phyloP scores from a whole-genome alignment of 2,329 filamentous ascomycete genomes.

The Rhynchosporium graminicola region DNA sequence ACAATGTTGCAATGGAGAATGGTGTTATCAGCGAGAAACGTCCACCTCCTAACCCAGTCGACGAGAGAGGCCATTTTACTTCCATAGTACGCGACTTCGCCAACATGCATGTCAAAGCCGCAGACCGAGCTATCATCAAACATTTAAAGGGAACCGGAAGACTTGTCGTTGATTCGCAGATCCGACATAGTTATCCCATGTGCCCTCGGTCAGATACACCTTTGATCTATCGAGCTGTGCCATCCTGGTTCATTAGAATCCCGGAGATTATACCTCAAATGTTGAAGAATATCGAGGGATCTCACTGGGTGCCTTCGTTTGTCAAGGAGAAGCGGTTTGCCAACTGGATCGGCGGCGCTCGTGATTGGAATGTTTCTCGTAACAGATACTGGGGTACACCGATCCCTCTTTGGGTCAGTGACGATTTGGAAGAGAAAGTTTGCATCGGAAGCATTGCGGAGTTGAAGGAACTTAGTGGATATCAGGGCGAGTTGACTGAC shows the following conservation, averaged over 20 bases:
- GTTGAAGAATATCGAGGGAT: conserved; percentile 85
- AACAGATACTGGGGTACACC: conserved; percentile 97
- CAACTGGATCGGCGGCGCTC: conserved; percentile 87
- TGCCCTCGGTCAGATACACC: conserved; percentile 95
- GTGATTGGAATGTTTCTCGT: conserved; percentile 93
- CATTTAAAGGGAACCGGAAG: conserved; percentile 75
- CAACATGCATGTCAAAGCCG: conserved; percentile 86
- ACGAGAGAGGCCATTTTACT: conserved; percentile 79
- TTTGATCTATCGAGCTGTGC: conserved; percentile 87
- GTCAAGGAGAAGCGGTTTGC: conserved; percentile 91
- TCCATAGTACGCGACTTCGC: conserved; percentile 76
- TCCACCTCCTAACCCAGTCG: conserved; percentile 87
- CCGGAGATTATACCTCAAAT: conserved; percentile 81
- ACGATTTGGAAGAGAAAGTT: conserved; percentile 82
- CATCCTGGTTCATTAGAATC: conserved; percentile 94
- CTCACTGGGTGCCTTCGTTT: conserved; percentile 87
- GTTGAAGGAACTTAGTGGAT: conserved; percentile 83
- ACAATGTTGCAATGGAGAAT: conserved; percentile 73
- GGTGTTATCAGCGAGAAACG: conserved; percentile 78
- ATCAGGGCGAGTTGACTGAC: conserved; percentile 77
- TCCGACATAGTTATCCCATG: conserved; percentile 90
- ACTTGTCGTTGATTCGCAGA: conserved; percentile 80
- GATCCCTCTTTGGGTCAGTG: conserved; percentile 87
- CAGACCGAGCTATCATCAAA: conserved; percentile 92
- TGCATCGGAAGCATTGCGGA: conserved; percentile 85